phyloP scores from a whole-genome alignment of 2,329 filamentous ascomycete species.

The Cladosporium sp. region DNA sequence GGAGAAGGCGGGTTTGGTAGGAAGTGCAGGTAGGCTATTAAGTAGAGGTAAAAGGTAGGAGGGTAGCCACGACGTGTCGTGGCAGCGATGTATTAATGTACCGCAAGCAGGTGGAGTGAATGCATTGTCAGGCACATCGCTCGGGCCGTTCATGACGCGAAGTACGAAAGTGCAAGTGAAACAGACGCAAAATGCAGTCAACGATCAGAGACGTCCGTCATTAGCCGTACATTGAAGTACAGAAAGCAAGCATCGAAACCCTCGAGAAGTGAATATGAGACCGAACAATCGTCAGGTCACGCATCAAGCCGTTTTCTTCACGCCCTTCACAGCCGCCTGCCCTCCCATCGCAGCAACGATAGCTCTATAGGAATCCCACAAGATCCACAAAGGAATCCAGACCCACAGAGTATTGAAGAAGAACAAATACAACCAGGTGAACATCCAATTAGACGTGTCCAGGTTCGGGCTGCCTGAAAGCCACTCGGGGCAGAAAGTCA shows the following conservation, averaged over 20 bases:
- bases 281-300: background rate
- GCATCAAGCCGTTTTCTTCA: constrained; percentile 15
- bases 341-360: constrained; percentile 21
- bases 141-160: no score
- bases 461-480: constrained; percentile 55
- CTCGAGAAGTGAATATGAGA: background rate
- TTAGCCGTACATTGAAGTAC: no score
- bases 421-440: constrained; percentile 59
- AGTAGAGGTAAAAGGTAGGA: no score
- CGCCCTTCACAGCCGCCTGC: constrained; percentile 11
- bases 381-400: constrained; percentile 54
- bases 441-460: constrained; percentile 57
- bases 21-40: no score
- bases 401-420: constrained; percentile 66
- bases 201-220: no score
- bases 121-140: no score
- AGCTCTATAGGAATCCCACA: constrained; percentile 49
- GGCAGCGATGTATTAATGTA: no score
- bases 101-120: no score
- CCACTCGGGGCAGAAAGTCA: constrained; percentile 46
- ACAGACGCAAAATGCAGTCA: no score
- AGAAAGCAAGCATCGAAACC: no score
- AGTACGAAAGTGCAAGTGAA: no score
- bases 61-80: no score
- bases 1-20: background rate